Evolutionary conservation across 2,329 filamentous ascomycete genomes (phyloP).

Genomic region (Xylaria polymorpha): DNA sequence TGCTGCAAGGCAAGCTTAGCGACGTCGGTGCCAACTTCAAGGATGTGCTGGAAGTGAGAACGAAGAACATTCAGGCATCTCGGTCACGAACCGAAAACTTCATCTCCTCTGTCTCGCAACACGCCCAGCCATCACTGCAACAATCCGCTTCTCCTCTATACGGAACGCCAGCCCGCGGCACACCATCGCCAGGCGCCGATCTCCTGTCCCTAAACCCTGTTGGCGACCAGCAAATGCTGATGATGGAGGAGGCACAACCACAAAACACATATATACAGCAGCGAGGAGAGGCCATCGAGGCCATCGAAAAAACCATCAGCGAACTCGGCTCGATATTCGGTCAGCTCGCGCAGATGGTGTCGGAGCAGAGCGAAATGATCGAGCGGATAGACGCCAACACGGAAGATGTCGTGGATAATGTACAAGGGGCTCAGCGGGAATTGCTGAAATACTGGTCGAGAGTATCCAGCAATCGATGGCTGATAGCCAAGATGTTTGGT

Average conservation of each 20-base stretch:
- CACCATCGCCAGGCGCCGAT: constrained; percentile 75
- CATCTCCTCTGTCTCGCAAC: constrained; percentile 86
- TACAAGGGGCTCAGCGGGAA: constrained; percentile 95
- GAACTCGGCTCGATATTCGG: constrained; percentile 94
- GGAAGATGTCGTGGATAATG: constrained; percentile 97
- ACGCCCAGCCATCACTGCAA: constrained; percentile 74
- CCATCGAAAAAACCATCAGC: constrained; percentile 93
- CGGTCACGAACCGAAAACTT: constrained; percentile 95
- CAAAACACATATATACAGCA: constrained; percentile 92
- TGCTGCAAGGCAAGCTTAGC: constrained; percentile 90
- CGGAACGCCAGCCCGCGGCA: constrained; percentile 69
- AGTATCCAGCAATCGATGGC: constrained; percentile 94
- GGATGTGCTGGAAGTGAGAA: constrained; percentile 93
- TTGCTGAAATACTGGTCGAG: constrained; percentile 96
- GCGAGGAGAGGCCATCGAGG: constrained; percentile 93
- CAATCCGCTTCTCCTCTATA: constrained; percentile 89
- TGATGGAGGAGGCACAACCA: constrained; percentile 92
- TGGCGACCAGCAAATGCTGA: constrained; percentile 86
- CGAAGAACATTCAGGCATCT: constrained; percentile 97
- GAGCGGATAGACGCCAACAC: constrained; percentile 97
- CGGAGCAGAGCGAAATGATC: constrained; percentile 95
- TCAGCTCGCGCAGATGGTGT: constrained; percentile 95
- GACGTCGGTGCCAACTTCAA: constrained; percentile 97
- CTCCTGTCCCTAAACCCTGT: constrained; percentile 86
- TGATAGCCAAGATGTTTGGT: constrained; percentile 87